Evolutionary conservation across 495 filamentous ascomycete species (phyloP).

Genomic region (Penicillium samsonianum): DNA sequence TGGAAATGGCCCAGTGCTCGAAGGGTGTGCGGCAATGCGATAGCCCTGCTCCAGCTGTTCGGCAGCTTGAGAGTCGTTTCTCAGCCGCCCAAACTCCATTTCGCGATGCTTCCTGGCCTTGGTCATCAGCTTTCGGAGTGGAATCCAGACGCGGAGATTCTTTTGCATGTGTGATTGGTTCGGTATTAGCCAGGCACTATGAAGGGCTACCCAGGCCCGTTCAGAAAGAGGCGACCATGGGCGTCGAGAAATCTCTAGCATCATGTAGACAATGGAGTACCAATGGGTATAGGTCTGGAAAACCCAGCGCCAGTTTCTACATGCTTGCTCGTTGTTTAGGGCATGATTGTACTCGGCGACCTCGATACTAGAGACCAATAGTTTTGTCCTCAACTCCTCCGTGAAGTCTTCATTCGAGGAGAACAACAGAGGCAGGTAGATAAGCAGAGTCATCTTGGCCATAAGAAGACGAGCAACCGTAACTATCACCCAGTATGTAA

Average conservation of each 20-base stretch:
- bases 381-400: slow-evolving; percentile 38
- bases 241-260: slow-evolving; percentile 53
- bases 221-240: slow-evolving; percentile 53
- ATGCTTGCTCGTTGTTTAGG: slow-evolving; percentile 48
- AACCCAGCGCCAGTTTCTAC: slow-evolving; percentile 60
- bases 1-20: slow-evolving; percentile 35
- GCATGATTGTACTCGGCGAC: slow-evolving; percentile 58
- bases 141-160: slow-evolving; percentile 52
- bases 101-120: slow-evolving; percentile 51
- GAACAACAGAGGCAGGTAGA: slow-evolving; percentile 47
- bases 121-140: slow-evolving; percentile 52
- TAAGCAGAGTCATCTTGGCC: slow-evolving; percentile 50
- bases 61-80: slow-evolving; percentile 30
- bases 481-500: slow-evolving; percentile 47
- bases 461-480: slow-evolving; percentile 40
- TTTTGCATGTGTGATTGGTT: slow-evolving; percentile 37
- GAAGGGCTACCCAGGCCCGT: slow-evolving; percentile 55
- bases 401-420: slow-evolving; percentile 34
- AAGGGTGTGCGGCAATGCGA: slow-evolving; percentile 28
- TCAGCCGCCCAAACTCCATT: slow-evolving; percentile 41
- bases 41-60: slow-evolving; percentile 35
- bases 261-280: slow-evolving; percentile 58
- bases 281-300: slow-evolving; percentile 62
- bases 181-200: slow-evolving; percentile 50
- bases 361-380: slow-evolving; percentile 49